phyloP scores from a whole-genome alignment of 2,329 filamentous ascomycete species.

The Elsinoe perseae region DNA sequence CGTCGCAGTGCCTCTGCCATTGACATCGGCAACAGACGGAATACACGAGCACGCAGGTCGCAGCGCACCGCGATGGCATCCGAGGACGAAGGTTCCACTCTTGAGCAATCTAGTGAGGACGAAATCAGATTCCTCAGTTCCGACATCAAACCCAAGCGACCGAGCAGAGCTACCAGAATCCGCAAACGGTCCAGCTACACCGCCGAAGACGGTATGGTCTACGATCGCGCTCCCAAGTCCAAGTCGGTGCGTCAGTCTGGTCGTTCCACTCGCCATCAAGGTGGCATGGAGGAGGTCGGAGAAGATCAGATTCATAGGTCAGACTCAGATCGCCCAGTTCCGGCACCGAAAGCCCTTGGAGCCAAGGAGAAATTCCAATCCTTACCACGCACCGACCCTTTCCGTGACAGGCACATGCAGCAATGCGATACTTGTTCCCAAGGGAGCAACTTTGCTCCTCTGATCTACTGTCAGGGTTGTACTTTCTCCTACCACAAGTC shows the following conservation, averaged over 20 bases:
- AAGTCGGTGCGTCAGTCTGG: conserved; percentile 37
- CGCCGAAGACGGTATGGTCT: conserved; percentile 17
- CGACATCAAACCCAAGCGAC: conserved; percentile 33
- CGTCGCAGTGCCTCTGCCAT: not conserved
- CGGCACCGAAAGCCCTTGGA: conserved; percentile 50
- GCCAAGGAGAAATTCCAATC: conserved; percentile 64
- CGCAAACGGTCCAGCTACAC: conserved; percentile 29
- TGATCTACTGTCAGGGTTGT: conserved; percentile 89
- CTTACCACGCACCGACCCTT: conserved; percentile 54
- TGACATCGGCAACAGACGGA: not conserved
- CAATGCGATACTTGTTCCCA: conserved; percentile 66
- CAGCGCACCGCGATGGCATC: conserved; percentile 10
- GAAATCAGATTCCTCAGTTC: conserved; percentile 30
- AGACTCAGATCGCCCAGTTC: conserved; percentile 34
- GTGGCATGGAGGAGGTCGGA: conserved; percentile 47
- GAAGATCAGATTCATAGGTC: conserved; percentile 50
- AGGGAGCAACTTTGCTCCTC: conserved; percentile 53
- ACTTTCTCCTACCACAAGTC: conserved; percentile 72
- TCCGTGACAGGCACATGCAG: conserved; percentile 60
- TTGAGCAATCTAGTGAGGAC: conserved; percentile 15
- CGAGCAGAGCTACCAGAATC: conserved; percentile 18
- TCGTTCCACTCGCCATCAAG: conserved; percentile 38
- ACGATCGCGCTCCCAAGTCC: conserved; percentile 14
- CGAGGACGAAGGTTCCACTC: conserved; percentile 17
- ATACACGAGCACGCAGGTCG: not conserved